Evolutionary conservation across 2,329 filamentous ascomycete species (phyloP).

Genomic region (Paramyrothecium roridum): DNA sequence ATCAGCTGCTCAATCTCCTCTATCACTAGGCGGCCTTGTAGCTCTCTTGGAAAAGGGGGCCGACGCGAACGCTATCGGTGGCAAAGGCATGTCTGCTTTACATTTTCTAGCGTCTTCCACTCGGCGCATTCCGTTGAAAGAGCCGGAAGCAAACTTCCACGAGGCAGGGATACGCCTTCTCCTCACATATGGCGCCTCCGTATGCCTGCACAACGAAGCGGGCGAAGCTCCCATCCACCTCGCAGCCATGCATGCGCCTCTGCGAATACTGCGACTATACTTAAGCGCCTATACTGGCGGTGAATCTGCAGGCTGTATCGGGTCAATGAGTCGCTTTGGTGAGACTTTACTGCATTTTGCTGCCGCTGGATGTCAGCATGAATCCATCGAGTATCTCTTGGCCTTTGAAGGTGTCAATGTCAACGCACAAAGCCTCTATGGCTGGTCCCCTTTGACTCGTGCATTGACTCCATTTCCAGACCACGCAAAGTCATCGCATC

Average conservation of each 20-base stretch:
- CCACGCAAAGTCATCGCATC: conserved; percentile 1
- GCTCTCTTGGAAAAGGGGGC: conserved; percentile 19
- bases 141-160: conserved; percentile 2
- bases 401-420: conserved; percentile 11
- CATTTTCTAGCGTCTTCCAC: conserved; percentile 12
- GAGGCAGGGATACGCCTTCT: conserved; percentile 13
- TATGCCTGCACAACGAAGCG: conserved; percentile 9
- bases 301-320: conserved; percentile 1
- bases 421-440: conserved; percentile 15
- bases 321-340: conserved; percentile 10
- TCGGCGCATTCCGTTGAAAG: no score
- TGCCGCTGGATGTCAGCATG: conserved; percentile 16
- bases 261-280: conserved; percentile 14
- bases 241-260: conserved; percentile 11
- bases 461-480: conserved; percentile 12
- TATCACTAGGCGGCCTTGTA: conserved; percentile 13
- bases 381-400: conserved; percentile 14
- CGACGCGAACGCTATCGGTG: conserved; percentile 12
- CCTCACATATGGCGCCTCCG: conserved; percentile 11
- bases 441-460: conserved; percentile 27
- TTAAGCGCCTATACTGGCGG: conserved; percentile 4
- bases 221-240: conserved; percentile 18
- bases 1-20: conserved; percentile 1
- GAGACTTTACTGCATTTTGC: conserved; percentile 25
- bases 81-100: conserved; percentile 12